phyloP scores from a whole-genome alignment of 2,329 filamentous ascomycete species.

The Rutstroemia sp. region DNA sequence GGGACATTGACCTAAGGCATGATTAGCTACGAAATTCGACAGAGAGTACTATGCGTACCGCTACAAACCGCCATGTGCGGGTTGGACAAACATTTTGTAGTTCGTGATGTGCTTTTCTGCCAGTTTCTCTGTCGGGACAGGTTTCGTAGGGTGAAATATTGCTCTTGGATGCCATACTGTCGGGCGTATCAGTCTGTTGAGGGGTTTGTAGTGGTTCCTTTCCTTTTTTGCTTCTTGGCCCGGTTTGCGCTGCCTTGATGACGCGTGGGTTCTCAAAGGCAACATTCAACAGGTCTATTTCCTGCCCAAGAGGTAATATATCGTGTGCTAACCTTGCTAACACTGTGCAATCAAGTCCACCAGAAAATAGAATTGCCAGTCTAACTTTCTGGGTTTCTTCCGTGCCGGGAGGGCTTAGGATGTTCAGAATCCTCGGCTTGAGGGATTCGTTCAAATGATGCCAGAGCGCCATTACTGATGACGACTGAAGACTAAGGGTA shows the following conservation, averaged over 20 bases:
- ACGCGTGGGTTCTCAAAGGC: slow-evolving; percentile 90
- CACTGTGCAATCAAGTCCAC: slow-evolving; percentile 86
- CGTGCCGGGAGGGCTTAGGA: slow-evolving; percentile 49
- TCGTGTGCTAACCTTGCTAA: slow-evolving; percentile 77
- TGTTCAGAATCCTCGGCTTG: slow-evolving; percentile 52
- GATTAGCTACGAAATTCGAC: slow-evolving; percentile 13
- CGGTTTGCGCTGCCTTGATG: slow-evolving; percentile 45
- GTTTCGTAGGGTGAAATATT: slow-evolving; percentile 55
- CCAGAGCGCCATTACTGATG: slow-evolving; percentile 46
- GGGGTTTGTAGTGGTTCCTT: background rate
- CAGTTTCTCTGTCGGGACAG: slow-evolving; percentile 87
- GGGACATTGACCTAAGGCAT: slow-evolving; percentile 63
- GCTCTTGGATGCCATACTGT: background rate
- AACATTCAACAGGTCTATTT: slow-evolving; percentile 86
- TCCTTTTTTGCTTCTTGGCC: slow-evolving; percentile 19
- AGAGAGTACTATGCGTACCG: slow-evolving; percentile 38
- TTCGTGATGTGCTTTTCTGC: slow-evolving; percentile 71
- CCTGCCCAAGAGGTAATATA: slow-evolving; percentile 57
- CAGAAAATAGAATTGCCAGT: slow-evolving; percentile 83
- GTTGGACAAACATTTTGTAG: slow-evolving; percentile 59
- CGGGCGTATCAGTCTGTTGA: background rate
- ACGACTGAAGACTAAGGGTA: slow-evolving; percentile 34
- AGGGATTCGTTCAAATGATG: slow-evolving; percentile 54
- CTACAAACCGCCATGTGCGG: slow-evolving; percentile 76
- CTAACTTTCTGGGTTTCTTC: slow-evolving; percentile 35